These are phyloP conservation scores for Colletotrichum siamense DNA, from an alignment of 2,329 filamentous ascomycete species.

Conservation along the genomic window DNA sequence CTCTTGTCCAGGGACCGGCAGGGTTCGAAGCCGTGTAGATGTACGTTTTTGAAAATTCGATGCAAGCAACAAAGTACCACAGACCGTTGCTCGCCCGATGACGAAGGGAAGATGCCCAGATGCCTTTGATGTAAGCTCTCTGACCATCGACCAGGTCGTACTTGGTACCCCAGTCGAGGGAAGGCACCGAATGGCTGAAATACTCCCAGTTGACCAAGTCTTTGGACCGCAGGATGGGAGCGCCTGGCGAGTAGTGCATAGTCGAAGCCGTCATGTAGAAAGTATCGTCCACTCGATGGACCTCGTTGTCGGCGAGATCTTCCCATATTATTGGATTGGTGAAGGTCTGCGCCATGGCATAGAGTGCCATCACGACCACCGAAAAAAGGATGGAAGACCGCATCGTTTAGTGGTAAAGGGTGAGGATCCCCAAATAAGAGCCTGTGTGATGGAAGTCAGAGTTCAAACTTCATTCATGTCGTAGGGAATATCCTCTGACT, in stretches of 20 bases:
- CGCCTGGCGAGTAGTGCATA: conserved; percentile 55
- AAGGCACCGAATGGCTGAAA: conserved; percentile 39
- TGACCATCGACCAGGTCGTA: conserved; percentile 49
- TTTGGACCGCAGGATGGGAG: conserved; percentile 52
- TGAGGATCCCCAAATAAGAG: rapidly evolving
- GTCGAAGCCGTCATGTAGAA: conserved; percentile 56
- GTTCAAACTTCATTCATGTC: not conserved
- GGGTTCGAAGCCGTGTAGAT: conserved; percentile 18
- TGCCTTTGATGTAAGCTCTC: conserved; percentile 55
- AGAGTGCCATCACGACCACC: not conserved
- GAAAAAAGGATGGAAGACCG: rapidly evolving
- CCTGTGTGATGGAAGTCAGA: not conserved
- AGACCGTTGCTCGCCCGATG: conserved; percentile 21
- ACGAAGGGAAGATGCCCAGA: conserved; percentile 55
- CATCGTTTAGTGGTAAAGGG: not conserved
- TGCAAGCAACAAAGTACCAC: conserved; percentile 23
- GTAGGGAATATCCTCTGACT: rapidly evolving
- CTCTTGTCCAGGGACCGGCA: not conserved
- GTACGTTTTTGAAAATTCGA: conserved; percentile 15
- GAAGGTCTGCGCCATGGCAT: conserved; percentile 26
- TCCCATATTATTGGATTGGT: conserved; percentile 55
- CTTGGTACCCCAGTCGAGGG: conserved; percentile 42
- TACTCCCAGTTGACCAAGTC: conserved; percentile 53
- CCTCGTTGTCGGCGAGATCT: conserved; percentile 55
- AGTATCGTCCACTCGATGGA: conserved; percentile 39